These are phyloP conservation scores for Selaginella tamariscina DNA, from an alignment of 75 land plant genomes.

Conservation along the genomic window DNA sequence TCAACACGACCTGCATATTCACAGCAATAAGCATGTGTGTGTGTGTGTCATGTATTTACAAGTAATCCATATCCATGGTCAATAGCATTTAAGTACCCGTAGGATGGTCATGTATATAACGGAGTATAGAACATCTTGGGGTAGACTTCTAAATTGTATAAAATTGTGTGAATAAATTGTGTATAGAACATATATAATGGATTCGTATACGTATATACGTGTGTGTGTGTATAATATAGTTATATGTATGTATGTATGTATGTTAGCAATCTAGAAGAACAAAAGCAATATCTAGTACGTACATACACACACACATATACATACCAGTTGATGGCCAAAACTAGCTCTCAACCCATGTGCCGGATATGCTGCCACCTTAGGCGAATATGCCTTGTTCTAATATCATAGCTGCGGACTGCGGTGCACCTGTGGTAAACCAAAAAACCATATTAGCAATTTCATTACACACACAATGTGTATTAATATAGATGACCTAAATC, in stretches of 20 bases:
- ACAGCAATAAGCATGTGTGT: no score
- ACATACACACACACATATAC: background rate
- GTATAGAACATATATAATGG: no score
- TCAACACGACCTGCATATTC: conserved; percentile 94
- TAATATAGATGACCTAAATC: background rate
- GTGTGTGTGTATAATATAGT: no score
- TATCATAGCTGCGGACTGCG: conserved; percentile 88
- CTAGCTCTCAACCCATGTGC: conserved; percentile 77
- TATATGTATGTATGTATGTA: no score
- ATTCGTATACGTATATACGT: no score
- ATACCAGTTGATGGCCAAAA: conserved; percentile 99
- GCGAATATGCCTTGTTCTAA: conserved; percentile 81
- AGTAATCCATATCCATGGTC: no score
- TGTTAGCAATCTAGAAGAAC: background rate
- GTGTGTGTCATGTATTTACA: no score
- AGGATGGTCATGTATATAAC: no score
- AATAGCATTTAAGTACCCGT: no score
- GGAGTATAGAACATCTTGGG: no score
- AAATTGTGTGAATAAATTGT: no score
- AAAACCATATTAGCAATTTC: conserved; percentile 16
- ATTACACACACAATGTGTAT: background rate
- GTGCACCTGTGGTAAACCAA: conserved; percentile 56
- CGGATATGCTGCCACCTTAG: conserved; percentile 91
- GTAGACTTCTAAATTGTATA: no score
- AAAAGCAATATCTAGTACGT: background rate